Percentiles rank a stretch among this genome's conserved stretches.
Conservation (phyloP, 371 early-diverging fungal species). For the Coemansia sp. region DNA sequence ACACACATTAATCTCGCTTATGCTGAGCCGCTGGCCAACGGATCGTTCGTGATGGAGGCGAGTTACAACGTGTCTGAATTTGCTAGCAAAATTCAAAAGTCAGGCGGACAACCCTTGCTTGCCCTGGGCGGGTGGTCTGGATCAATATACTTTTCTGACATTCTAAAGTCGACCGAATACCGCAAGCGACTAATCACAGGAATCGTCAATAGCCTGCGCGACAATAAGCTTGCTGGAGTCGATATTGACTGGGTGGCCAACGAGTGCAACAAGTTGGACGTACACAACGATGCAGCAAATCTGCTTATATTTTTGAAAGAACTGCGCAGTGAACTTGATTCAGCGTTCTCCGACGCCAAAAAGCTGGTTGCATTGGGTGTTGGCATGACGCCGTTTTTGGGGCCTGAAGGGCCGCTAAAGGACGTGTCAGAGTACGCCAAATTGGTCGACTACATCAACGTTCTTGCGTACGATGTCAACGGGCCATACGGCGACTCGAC, state of each 20-base stretch:
- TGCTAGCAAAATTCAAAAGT: slow-evolving; percentile 46
- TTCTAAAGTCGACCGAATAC: slow-evolving; percentile 53
- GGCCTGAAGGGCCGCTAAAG: slow-evolving; percentile 52
- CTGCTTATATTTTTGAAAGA: slow-evolving; percentile 62
- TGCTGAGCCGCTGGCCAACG: slow-evolving; percentile 23
- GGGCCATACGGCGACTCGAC: slow-evolving; percentile 65
- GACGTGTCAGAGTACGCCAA: slow-evolving; percentile 64
- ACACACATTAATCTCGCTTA: slow-evolving; percentile 47
- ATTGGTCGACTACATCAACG: slow-evolving; percentile 65
- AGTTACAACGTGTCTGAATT: slow-evolving; percentile 23
- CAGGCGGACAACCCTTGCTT: slow-evolving; percentile 55
- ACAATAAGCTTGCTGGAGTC: slow-evolving; percentile 48
- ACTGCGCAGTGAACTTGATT: slow-evolving; percentile 61
- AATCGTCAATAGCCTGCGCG: slow-evolving; percentile 55
- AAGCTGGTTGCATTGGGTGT: slow-evolving; percentile 74
- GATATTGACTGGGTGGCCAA: slow-evolving; percentile 74
- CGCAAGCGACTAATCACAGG: slow-evolving; percentile 61
- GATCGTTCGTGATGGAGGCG: slow-evolving; percentile 26
- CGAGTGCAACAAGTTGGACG: slow-evolving; percentile 62
- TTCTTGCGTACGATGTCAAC: slow-evolving; percentile 65
- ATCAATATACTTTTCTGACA: slow-evolving; percentile 52
- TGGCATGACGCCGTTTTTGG: slow-evolving; percentile 62
- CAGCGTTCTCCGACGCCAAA: slow-evolving; percentile 54
- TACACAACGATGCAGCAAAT: slow-evolving; percentile 62
- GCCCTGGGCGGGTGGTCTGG: slow-evolving; percentile 56